These are phyloP conservation scores for Geranomyces variabilis DNA, from an alignment of 192 early-diverging fungal genomes.

Conservation along the genomic window DNA sequence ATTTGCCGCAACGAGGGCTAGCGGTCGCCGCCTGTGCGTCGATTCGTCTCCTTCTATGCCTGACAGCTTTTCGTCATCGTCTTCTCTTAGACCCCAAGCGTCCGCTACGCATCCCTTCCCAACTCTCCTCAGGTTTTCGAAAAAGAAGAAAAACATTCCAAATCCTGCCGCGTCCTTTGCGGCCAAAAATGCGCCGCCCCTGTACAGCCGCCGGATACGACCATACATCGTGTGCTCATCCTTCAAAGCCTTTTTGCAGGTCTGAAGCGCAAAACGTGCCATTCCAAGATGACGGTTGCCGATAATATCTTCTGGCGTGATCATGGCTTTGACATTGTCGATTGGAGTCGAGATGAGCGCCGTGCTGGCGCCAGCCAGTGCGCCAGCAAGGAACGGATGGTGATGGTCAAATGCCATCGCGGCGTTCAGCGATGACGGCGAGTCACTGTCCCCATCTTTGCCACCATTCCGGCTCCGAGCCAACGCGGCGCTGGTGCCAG, in stretches of 20 bases:
- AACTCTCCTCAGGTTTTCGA: slow-evolving; percentile 42
- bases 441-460: background rate
- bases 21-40: background rate
- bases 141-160: slow-evolving; percentile 56
- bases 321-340: slow-evolving; percentile 43
- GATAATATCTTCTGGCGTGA: slow-evolving; percentile 35
- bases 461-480: background rate
- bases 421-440: slow-evolving; percentile 18
- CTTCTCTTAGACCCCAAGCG: slow-evolving; percentile 23
- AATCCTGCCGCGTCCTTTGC: slow-evolving; percentile 47
- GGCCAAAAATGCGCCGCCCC: slow-evolving; percentile 35
- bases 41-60: background rate
- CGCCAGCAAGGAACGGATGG: slow-evolving; percentile 49
- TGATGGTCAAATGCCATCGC: slow-evolving; percentile 30
- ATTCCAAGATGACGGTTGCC: slow-evolving; percentile 42
- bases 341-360: slow-evolving; percentile 53
- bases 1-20: slow-evolving; percentile 31
- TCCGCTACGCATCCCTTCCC: slow-evolving; percentile 43
- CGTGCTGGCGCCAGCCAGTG: slow-evolving; percentile 47
- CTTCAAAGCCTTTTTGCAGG: slow-evolving; percentile 26
- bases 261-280: slow-evolving; percentile 26
- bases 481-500: slow-evolving; percentile 11
- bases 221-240: slow-evolving; percentile 14
- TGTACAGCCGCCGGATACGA: slow-evolving; percentile 38
- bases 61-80: background rate